Evolutionary conservation across 495 filamentous ascomycete genomes (phyloP).

Genomic region (Talaromyces proteolyticus): DNA sequence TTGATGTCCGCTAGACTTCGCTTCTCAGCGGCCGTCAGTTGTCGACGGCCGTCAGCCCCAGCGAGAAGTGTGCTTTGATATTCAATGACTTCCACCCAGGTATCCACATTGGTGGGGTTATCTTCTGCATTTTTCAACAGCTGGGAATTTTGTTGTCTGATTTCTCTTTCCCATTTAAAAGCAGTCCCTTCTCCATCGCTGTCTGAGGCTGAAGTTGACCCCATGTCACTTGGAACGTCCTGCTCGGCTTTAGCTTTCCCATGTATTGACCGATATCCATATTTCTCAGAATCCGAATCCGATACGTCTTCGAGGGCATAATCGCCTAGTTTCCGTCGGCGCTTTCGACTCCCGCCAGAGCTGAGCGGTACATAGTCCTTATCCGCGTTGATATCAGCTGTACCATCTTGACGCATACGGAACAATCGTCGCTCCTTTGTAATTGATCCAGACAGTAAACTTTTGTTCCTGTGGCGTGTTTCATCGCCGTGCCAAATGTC

Average conservation of each 20-base stretch:
- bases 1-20: constrained; percentile 70
- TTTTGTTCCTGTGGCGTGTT: constrained; percentile 16
- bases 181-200: constrained; percentile 28
- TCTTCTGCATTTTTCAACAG: constrained; percentile 54
- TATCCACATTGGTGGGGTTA: constrained; percentile 56
- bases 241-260: constrained; percentile 55
- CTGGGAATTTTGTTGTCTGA: constrained; percentile 46
- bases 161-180: constrained; percentile 29
- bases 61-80: constrained; percentile 65
- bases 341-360: constrained; percentile 16
- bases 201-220: constrained; percentile 45
- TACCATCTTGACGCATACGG: constrained; percentile 16
- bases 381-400: constrained; percentile 15
- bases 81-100: constrained; percentile 72
- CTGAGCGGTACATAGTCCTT: constrained; percentile 42
- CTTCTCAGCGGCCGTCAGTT: constrained; percentile 53
- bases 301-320: constrained; percentile 8
- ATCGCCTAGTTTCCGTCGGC: constrained; percentile 7
- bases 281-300: constrained; percentile 40
- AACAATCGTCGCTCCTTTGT: constrained; percentile 15
- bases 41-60: constrained; percentile 25
- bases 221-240: constrained; percentile 39
- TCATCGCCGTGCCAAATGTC: constrained; percentile 17
- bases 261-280: constrained; percentile 66
- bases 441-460: constrained; percentile 11